Conservation (phyloP, 768 basidiomycete species). For the Clavaria fumosa region DNA sequence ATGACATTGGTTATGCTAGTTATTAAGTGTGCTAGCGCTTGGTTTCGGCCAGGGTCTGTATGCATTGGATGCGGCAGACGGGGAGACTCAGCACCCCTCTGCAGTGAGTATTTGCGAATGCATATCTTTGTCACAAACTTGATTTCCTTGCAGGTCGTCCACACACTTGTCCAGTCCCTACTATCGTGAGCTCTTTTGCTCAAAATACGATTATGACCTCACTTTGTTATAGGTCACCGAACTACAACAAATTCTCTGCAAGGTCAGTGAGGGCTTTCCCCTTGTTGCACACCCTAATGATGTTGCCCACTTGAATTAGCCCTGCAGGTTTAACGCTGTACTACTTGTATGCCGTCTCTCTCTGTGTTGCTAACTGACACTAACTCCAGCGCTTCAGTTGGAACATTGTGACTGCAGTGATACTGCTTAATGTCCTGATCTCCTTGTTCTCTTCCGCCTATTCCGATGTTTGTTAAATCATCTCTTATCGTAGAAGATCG, state of each 20-base stretch:
- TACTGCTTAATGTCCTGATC: slow-evolving; percentile 86
- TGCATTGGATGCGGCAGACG: slow-evolving; percentile 85
- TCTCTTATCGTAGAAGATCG: no score
- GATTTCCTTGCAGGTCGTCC: slow-evolving; percentile 33
- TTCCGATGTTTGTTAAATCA: slow-evolving; percentile 64
- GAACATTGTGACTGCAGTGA: slow-evolving; percentile 70
- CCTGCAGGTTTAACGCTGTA: slow-evolving; percentile 51
- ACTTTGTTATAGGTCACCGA: slow-evolving; percentile 33
- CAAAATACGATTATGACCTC: not conserved
- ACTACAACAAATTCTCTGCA: slow-evolving; percentile 40
- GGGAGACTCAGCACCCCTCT: slow-evolving; percentile 37
- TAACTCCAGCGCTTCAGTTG: slow-evolving; percentile 30
- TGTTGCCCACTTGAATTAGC: slow-evolving; percentile 16
- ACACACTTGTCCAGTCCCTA: slow-evolving; percentile 64
- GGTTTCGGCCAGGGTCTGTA: slow-evolving; percentile 83
- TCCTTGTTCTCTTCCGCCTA: slow-evolving; percentile 93
- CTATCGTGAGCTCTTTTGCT: slow-evolving; percentile 42
- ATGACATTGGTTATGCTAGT: slow-evolving; percentile 23
- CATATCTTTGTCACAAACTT: not conserved
- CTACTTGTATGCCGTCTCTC: slow-evolving; percentile 45
- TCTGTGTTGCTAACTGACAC: slow-evolving; percentile 4
- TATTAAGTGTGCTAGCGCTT: slow-evolving; percentile 65
- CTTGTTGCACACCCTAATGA: no score
- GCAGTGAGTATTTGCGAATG: slow-evolving; percentile 8
- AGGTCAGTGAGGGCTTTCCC: no score